Evolutionary conservation across 2,329 filamentous ascomycete genomes (phyloP), one percentile per base, ranked within the genome.

Genomic region (Botrytis galanthina): DNA sequence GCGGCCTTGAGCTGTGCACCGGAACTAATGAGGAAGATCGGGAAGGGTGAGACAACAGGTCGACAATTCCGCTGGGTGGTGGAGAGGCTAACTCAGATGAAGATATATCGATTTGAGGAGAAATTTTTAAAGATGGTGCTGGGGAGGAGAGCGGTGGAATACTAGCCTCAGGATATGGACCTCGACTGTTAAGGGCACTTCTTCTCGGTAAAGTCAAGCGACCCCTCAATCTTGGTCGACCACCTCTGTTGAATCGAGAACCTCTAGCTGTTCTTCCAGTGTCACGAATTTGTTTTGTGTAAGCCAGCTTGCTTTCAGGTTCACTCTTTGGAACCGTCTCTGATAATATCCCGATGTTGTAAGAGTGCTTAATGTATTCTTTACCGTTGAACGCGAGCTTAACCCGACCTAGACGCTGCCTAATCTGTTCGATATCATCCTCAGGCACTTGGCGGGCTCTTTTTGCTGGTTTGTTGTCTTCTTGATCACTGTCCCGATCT

Each of bases 31-130:
- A 37, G 62, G 32, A 60, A 37, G 57, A 46, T 10, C 16, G 26
- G 29, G 51, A 39, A 7, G 26, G 39, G 12, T 32, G 59, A 42
- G 64, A n/a, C 3, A 32, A 48, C n/a, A 73, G 16, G 18, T 69
- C 39, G 75, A 62, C 78, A 75, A 18, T 78, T 76, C 48, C 81
- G 78, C n/a, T 77, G 72, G 10, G 46, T 46, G 76, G 73, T 3
- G 74, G 75, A 7, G 54, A 46, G n/a, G 75, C 71, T 10, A 76
- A 54, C 3, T 77, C 75, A 26, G 77, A 76, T 4, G 62, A 68
- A n/a, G 61, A 70, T 51, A 77, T 68, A 12, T 75, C 61, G 37
- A 78, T 76, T 26, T 42, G 32, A 37, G 37, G 39, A 35, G 68
- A 29, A 37, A 70, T 62, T 3, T 35, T 18, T 42, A 26, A 51